Evolutionary conservation across 148 eudicot species (phyloP), one percentile per base, ranked within the genome.

Genomic region (Dianthus caryophyllus): DNA sequence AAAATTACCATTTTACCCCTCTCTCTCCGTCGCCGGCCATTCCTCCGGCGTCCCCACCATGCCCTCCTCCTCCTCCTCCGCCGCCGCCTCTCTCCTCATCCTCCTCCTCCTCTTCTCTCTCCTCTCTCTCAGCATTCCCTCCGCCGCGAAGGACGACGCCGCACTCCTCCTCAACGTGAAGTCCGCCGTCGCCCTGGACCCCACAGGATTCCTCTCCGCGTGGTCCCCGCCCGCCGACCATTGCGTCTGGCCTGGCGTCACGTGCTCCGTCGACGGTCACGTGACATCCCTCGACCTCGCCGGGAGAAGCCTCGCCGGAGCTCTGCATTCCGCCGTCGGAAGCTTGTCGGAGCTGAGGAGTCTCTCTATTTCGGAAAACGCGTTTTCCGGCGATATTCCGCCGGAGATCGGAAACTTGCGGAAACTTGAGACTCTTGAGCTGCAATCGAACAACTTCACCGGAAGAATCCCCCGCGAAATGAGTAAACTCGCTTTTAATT

Each of bases 211-310:
- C 9, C 72, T 84, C 55, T 53, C 75, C 18, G 68, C 46, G 30
- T 84, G 85, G 85, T 49, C 62, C 22, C 18, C 63, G 8, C 51
- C 74, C 3, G 39, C 75, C 61, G 61, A 84, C 76, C 84, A 84
- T 82, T 92, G 98, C 65, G 66, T 67, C 4, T 92, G 98, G 98
- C 0, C 14, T 17, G 98, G 98, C 1, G 83, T 92, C 49, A 61
- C 86, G 16, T 92, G 98, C 51, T 90, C 67, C 15, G 20, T 2
- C 16, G 47, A 66, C 22, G 70, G 71, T 15, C 61, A 68, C 39
- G 89, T 85, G 26, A 69, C 75, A 5, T 30, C 76, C 2, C 53
- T 85, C 51, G 46, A 62, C 38, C 72, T 85, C 61, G 58, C 51
- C 36, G 64, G 70, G 43, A 18, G 27, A 46, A n/a, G 13, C 21